phyloP scores from a whole-genome alignment of 164 flowering plant species.

The Magnolia sinica region DNA sequence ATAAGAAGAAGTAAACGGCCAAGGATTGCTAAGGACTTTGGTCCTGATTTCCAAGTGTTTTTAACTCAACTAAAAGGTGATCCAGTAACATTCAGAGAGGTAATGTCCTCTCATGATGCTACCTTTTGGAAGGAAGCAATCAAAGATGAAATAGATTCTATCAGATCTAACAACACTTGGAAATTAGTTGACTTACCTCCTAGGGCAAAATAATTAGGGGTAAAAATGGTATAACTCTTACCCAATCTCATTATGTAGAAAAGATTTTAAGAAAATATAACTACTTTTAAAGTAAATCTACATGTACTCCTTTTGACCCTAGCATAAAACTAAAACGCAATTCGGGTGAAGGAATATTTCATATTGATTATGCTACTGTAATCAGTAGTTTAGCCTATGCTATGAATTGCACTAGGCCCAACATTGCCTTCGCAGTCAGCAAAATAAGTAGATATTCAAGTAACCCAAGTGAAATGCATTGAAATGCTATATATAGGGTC shows the following conservation, averaged over 20 bases:
- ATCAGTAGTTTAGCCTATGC: neutral
- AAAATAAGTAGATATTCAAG: neutral
- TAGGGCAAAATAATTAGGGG: neutral
- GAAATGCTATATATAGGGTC: neutral
- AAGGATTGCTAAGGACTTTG: too few relatives aligned
- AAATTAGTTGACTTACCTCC: too few relatives aligned
- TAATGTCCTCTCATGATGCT: too few relatives aligned
- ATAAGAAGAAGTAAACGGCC: too few relatives aligned
- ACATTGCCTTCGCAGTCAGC: neutral
- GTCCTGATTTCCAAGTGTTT: too few relatives aligned
- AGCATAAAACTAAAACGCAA: neutral
- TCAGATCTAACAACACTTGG: too few relatives aligned
- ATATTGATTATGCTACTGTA: neutral
- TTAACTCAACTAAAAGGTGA: too few relatives aligned
- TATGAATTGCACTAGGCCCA: neutral
- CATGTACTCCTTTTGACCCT: neutral
- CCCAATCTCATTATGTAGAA: neutral
- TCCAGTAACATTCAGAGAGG: too few relatives aligned
- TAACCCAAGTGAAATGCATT: neutral
- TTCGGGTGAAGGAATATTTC: neutral
- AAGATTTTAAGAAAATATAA: neutral
- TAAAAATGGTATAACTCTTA: neutral
- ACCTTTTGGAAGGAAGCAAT: too few relatives aligned
- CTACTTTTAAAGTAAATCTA: neutral
- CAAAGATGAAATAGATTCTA: too few relatives aligned